phyloP scores from a whole-genome alignment of 352 stramenopile genomes.

The Phytophthora megakarya region DNA sequence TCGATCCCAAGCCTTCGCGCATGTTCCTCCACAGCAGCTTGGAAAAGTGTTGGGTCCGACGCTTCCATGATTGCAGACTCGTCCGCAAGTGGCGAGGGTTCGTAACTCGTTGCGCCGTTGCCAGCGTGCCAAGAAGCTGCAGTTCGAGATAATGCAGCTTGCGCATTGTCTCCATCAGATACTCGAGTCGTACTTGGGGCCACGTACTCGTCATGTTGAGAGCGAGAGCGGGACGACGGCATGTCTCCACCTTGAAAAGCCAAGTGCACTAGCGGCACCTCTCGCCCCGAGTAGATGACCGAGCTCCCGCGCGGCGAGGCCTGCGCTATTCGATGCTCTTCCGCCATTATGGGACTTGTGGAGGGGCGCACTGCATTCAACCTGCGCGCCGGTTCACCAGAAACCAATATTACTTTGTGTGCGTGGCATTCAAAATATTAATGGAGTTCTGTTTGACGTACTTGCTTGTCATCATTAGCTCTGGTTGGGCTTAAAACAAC shows the following conservation, averaged over 20 bases:
- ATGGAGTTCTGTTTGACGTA: background rate
- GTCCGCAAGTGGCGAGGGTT: constrained; percentile 33
- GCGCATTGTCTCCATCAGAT: constrained; percentile 13
- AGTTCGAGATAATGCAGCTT: constrained; percentile 24
- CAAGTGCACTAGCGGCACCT: constrained; percentile 41
- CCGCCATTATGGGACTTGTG: constrained; percentile 23
- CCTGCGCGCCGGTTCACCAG: constrained; percentile 4
- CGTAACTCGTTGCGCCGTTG: constrained; percentile 32
- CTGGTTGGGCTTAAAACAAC: constrained; percentile 22
- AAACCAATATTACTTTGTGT: constrained; percentile 10
- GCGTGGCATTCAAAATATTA: constrained; percentile 8
- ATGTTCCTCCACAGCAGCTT: constrained; percentile 76
- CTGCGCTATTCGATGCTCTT: constrained; percentile 35
- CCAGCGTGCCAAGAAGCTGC: constrained; percentile 42
- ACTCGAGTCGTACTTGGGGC: constrained; percentile 29
- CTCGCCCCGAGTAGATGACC: constrained; percentile 29
- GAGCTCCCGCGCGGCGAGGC: constrained; percentile 24
- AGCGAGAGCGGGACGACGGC: constrained; percentile 27
- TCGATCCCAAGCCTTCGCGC: constrained; percentile 74
- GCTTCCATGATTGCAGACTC: constrained; percentile 63
- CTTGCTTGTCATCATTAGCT: background rate
- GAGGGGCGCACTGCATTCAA: constrained; percentile 32
- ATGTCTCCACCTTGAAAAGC: constrained; percentile 35
- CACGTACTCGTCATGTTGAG: constrained; percentile 30
- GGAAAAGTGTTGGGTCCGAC: constrained; percentile 70